A percentile compares a stretch with the other conserved stretches of the same genome.
phyloP scores from a whole-genome alignment of 805 yeast species.

The Candida saitoana region DNA sequence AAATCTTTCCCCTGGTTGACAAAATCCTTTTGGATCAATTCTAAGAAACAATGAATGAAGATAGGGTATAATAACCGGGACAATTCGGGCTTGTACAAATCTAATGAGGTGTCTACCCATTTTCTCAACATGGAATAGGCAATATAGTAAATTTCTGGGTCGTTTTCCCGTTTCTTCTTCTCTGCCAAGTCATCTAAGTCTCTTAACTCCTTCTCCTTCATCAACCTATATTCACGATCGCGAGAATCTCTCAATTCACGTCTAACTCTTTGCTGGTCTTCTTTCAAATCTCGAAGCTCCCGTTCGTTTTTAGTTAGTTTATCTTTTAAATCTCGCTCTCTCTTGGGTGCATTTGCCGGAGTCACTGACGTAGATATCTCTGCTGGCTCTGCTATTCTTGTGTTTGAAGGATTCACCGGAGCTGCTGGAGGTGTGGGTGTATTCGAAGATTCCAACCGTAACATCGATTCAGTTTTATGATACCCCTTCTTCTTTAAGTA shows the following conservation, averaged over 20 bases:
- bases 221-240: slow-evolving; percentile 33
- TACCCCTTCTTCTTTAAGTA: slow-evolving; percentile 92
- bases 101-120: slow-evolving; percentile 91
- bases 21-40: slow-evolving; percentile 63
- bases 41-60: slow-evolving; percentile 85
- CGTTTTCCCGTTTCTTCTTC: slow-evolving; percentile 42
- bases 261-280: slow-evolving; percentile 29
- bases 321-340: slow-evolving; percentile 27
- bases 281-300: slow-evolving; percentile 34
- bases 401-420: slow-evolving; percentile 44
- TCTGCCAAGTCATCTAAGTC: slow-evolving; percentile 41
- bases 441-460: slow-evolving; percentile 78
- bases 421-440: slow-evolving; percentile 50
- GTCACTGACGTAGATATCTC: slow-evolving; percentile 17
- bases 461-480: slow-evolving; percentile 88
- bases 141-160: slow-evolving; percentile 69
- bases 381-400: slow-evolving; percentile 30
- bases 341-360: slow-evolving; percentile 8
- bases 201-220: slow-evolving; percentile 38
- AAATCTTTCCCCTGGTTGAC: slow-evolving; percentile 64
- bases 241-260: slow-evolving; percentile 36
- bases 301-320: slow-evolving; percentile 23
- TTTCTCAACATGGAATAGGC: slow-evolving; percentile 77
- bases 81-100: slow-evolving; percentile 85
- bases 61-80: slow-evolving; percentile 82